phyloP scores from a whole-genome alignment of 176 grass and related monocot species.

The Eleusine indica region DNA sequence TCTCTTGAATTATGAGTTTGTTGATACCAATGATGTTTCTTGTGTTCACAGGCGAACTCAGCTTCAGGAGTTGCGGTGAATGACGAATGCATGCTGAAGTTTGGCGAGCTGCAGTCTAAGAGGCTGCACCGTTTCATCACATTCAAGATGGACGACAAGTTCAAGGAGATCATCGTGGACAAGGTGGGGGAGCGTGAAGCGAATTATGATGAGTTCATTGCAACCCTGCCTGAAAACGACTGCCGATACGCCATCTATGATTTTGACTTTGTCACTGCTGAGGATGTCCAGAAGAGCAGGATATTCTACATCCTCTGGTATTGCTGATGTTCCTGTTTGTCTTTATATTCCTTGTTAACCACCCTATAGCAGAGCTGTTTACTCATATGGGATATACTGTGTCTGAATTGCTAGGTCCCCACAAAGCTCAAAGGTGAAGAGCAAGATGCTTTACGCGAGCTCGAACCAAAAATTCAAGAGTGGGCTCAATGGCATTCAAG shows the following conservation, averaged over 20 bases:
- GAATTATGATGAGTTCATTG: constrained; percentile 67
- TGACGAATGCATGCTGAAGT: constrained; percentile 76
- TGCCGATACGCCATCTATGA: constrained; percentile 81
- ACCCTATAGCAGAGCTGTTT: not conserved
- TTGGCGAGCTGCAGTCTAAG: constrained; percentile 82
- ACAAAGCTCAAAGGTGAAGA: constrained; percentile 60
- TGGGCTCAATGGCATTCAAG: constrained; percentile 71
- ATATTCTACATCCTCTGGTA: constrained; percentile 93
- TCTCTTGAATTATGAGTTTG: not conserved
- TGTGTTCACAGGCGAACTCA: constrained; percentile 55
- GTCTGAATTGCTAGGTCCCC: constrained; percentile 66
- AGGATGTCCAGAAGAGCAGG: constrained; percentile 92
- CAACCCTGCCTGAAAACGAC: constrained; percentile 61
- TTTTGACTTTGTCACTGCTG: constrained; percentile 71
- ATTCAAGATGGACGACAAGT: constrained; percentile 64
- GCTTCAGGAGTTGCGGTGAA: constrained; percentile 73
- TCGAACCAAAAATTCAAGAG: constrained; percentile 68
- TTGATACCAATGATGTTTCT: not conserved
- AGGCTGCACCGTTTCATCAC: constrained; percentile 74
- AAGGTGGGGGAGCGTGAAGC: constrained; percentile 51
- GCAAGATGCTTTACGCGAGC: constrained; percentile 92
- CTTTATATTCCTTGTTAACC: not conserved
- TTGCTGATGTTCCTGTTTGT: not conserved
- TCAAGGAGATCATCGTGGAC: constrained; percentile 78
- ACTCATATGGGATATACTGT: not conserved